These are phyloP conservation scores for Dothideomycetes sp. DNA, from an alignment of 2,329 filamentous ascomycete species.

Conservation along the genomic window DNA sequence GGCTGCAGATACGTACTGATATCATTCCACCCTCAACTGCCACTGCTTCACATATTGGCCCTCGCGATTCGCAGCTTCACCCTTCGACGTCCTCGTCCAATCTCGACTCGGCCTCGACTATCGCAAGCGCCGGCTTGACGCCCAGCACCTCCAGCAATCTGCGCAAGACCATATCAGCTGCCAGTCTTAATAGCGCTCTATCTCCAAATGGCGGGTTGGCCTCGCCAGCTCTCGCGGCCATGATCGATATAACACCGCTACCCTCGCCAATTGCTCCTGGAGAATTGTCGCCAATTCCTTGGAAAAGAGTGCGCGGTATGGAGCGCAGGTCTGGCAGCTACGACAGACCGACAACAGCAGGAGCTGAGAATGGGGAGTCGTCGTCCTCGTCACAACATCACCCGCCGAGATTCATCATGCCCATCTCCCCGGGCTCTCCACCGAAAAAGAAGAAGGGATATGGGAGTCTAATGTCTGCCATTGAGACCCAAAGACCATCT, in stretches of 20 bases:
- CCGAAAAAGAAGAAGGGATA: slow-evolving; percentile 37
- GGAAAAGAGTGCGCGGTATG: slow-evolving; percentile 26
- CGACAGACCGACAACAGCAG: slow-evolving; percentile 11
- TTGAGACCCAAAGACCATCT: too few relatives aligned
- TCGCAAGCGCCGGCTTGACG: slow-evolving; percentile 2
- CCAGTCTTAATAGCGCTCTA: slow-evolving; percentile 6
- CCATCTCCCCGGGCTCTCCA: slow-evolving; percentile 19
- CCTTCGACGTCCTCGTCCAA: neutral
- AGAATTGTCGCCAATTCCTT: slow-evolving; percentile 29
- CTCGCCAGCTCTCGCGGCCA: slow-evolving; percentile 36
- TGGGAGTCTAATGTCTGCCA: slow-evolving; percentile 29
- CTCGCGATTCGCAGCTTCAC: neutral
- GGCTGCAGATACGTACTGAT: slow-evolving; percentile 6
- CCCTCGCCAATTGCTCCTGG: slow-evolving; percentile 34
- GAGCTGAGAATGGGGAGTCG: slow-evolving; percentile 15
- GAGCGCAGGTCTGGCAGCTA: slow-evolving; percentile 13
- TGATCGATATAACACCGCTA: slow-evolving; percentile 41
- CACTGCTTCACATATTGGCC: too few relatives aligned
- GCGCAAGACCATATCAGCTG: slow-evolving; percentile 4
- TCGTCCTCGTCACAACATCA: slow-evolving; percentile 24
- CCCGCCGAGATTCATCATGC: slow-evolving; percentile 15
- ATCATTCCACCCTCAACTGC: slow-evolving; percentile 1
- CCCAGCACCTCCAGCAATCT: neutral
- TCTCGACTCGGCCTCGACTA: slow-evolving; percentile 1
- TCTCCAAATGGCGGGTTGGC: slow-evolving; percentile 30